These are phyloP conservation scores for Kluyveromyces starmeri DNA, from an alignment of 805 yeast genomes.

Conservation along the genomic window DNA sequence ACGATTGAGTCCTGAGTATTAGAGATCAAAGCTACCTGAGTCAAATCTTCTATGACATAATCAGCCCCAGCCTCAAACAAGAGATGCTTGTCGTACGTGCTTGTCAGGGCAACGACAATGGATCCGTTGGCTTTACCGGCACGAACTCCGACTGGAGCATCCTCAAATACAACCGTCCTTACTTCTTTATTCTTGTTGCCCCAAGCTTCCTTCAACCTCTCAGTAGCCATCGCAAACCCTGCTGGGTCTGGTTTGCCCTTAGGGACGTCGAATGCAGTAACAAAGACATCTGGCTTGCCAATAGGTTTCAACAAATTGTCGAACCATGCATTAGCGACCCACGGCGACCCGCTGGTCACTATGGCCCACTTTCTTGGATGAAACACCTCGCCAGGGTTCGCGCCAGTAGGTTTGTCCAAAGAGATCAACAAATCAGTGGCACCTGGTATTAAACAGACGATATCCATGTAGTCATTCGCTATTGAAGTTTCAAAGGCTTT, in stretches of 20 bases:
- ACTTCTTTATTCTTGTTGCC: constrained; percentile 17
- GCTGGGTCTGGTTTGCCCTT: constrained; percentile 77
- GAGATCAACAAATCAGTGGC: constrained; percentile 47
- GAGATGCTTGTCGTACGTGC: constrained; percentile 55
- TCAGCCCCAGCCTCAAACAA: constrained; percentile 69
- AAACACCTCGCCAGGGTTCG: constrained; percentile 3
- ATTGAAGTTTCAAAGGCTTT: constrained; percentile 54
- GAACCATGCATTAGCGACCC: constrained; percentile 69
- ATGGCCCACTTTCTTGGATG: constrained; percentile 59
- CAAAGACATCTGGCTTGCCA: constrained; percentile 60
- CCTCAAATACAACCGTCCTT: constrained; percentile 61
- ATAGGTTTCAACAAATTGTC: constrained; percentile 41
- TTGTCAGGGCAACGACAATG: constrained; percentile 63
- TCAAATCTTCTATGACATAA: constrained; percentile 63
- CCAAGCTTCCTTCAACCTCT: constrained; percentile 40
- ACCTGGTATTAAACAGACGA: constrained; percentile 64
- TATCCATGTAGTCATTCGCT: constrained; percentile 54
- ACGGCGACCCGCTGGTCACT: constrained; percentile 71
- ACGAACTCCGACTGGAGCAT: constrained; percentile 73
- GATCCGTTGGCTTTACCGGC: constrained; percentile 79
- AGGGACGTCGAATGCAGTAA: constrained; percentile 65
- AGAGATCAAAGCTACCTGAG: constrained; percentile 14
- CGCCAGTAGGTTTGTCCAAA: constrained; percentile 31
- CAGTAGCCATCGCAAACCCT: constrained; percentile 54
- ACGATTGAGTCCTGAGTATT: constrained; percentile 11